A percentile compares a stretch with the other conserved stretches of the same genome.
Evolutionary conservation across 495 filamentous ascomycete species (phyloP).

Genomic region (Tetracladium setigerum): DNA sequence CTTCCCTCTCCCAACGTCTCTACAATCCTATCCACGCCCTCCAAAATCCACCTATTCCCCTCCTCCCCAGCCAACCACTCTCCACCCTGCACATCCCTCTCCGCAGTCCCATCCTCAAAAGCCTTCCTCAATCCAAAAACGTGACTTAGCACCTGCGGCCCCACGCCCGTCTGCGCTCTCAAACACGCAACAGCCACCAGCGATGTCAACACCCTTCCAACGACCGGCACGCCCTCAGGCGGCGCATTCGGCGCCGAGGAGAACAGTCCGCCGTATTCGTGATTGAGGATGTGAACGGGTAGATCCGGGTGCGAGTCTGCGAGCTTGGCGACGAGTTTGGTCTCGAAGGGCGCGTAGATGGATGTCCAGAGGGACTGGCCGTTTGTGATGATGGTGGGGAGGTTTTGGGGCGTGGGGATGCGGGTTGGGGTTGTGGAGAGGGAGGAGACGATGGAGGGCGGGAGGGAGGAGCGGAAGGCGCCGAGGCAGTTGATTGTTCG

Average conservation of each 20-base stretch:
- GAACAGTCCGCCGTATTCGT: conserved; percentile 63
- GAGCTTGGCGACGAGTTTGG: conserved; percentile 57
- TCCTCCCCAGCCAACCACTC: conserved; percentile 65
- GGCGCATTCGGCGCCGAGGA: conserved; percentile 45
- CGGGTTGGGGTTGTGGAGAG: conserved; percentile 45
- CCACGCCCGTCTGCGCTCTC: conserved; percentile 68
- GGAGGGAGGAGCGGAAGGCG: conserved; percentile 53
- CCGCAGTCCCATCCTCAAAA: conserved; percentile 54
- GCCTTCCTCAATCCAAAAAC: conserved; percentile 68
- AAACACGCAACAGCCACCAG: conserved; percentile 63
- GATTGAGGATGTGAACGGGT: conserved; percentile 65
- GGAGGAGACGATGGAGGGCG: conserved; percentile 31
- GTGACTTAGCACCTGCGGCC: conserved; percentile 69
- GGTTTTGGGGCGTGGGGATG: conserved; percentile 27
- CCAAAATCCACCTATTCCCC: conserved; percentile 64
- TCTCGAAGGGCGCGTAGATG: conserved; percentile 64
- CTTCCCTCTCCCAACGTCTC: conserved; percentile 50
- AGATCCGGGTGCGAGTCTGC: conserved; percentile 66
- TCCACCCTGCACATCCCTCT: conserved; percentile 41
- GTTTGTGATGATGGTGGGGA: conserved; percentile 41
- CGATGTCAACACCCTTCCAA: conserved; percentile 57
- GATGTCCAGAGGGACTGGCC: conserved; percentile 60
- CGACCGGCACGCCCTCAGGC: conserved; percentile 29
- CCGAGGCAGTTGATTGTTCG: conserved; percentile 71
- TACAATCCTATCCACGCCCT: conserved; percentile 61